Conservation (phyloP, 805 yeast genomes). For the Kodamaea laetipori region DNA sequence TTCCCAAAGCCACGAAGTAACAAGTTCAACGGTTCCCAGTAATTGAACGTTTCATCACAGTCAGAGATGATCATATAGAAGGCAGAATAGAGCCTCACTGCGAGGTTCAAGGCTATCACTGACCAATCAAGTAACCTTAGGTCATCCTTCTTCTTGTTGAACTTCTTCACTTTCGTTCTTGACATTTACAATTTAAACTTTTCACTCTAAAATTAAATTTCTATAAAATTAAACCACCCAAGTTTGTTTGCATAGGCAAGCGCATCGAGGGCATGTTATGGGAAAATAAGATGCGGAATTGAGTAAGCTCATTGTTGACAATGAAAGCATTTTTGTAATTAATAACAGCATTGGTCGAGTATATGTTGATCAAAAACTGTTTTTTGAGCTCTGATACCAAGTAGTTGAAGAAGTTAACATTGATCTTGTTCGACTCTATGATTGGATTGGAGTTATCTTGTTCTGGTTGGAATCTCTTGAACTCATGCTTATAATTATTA, state of each 20-base stretch:
- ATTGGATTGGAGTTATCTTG: conserved; percentile 1
- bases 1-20: conserved; percentile 81
- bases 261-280: conserved; percentile 7
- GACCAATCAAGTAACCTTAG: conserved; percentile 3
- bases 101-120: conserved; percentile 16
- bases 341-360: conserved; percentile 21
- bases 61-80: conserved; percentile 74
- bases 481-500: conserved; percentile 18
- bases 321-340: conserved; percentile 15
- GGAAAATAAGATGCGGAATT: conserved; percentile 6
- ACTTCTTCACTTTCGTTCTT: conserved; percentile 3
- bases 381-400: conserved; percentile 21
- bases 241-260: conserved; percentile 6
- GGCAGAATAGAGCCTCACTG: conserved; percentile 40
- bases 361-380: conserved; percentile 21
- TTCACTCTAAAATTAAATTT: no score
- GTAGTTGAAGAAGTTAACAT: conserved; percentile 20
- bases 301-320: conserved; percentile 1
- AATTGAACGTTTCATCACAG: conserved; percentile 90
- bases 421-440: conserved; percentile 16
- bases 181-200: background rate
- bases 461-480: conserved; percentile 7
- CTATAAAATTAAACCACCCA: conserved; percentile 3
- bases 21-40: conserved; percentile 91
- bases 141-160: conserved; percentile 1